Evolutionary conservation across 768 basidiomycete genomes (phyloP), one percentile per base, ranked within the genome.

Genomic region (Leucocoprinus leucothites): DNA sequence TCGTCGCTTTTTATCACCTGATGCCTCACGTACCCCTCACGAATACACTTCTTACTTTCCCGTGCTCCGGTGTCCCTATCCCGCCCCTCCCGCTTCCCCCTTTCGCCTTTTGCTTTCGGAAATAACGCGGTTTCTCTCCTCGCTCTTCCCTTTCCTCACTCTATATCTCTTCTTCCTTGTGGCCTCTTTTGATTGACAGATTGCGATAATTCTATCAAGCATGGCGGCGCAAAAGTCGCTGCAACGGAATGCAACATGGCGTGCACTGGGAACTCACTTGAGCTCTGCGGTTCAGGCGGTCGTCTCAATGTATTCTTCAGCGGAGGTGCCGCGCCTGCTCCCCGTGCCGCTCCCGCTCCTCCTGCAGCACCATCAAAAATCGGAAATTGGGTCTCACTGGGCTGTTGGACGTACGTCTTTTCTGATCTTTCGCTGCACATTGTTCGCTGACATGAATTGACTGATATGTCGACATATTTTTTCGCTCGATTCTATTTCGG

Each of bases 371-470:
- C 79, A 0, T 71, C 77, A 3, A 79, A 66, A 46, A 77, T 85
- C 26, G 87, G 86, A 3, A 71, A 78, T 25, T 91, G 89, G 88
- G 64, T 70, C 5, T 85, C 82, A 0, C 76, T 90, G 26, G 89
- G 89, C n/a, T 91, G 89, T 65, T 89, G 80, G 71, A 85, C 72
- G 88, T 86, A 61, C 57, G 75, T 62, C 26, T 48, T 57, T 48
- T 34, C n/a, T 21, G 19, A 7, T 45, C 8, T 13, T 22, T 45
- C 22, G 13, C 13, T 16, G n/a, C 43, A 3, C 43, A 13, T 24
- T 45, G 11, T 16, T 6, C 22, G 13, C 43, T n/a, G n/a, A n/a
- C n/a, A n/a, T n/a, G n/a, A n/a, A n/a, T n/a, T n/a, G n/a, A n/a
- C n/a, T n/a, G n/a, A n/a, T n/a, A n/a, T n/a, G n/a, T n/a, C n/a